phyloP scores from a whole-genome alignment of 2,329 filamentous ascomycete species.

The Beauveria pseudobassiana region DNA sequence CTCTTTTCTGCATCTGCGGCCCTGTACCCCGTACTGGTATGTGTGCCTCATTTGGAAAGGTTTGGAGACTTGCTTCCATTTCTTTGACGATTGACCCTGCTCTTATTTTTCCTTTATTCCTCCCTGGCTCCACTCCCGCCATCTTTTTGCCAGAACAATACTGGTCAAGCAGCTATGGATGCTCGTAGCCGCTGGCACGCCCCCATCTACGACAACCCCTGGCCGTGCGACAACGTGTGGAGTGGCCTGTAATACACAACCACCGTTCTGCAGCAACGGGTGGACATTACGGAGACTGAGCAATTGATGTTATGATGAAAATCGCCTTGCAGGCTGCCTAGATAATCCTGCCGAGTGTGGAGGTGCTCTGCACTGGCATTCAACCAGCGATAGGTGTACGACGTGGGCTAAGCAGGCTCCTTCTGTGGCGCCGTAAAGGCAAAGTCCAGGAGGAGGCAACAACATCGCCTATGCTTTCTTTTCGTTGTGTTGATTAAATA shows the following conservation, averaged over 20 bases:
- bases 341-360: neutral
- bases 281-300: neutral
- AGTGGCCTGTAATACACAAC: neutral
- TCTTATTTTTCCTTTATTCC: neutral
- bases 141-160: neutral
- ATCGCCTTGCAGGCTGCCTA: neutral
- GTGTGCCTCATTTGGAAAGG: neutral
- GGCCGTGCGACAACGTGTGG: neutral
- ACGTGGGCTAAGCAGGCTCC: no score
- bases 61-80: neutral
- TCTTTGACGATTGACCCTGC: neutral
- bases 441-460: no score
- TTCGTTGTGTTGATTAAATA: no score
- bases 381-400: no score
- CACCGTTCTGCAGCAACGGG: neutral
- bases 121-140: neutral
- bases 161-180: no score
- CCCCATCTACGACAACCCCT: neutral
- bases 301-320: neutral
- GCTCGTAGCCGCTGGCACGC: constrained; percentile 4
- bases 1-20: neutral
- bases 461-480: no score
- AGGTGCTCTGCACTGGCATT: neutral
- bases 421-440: no score
- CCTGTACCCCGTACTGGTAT: neutral